phyloP scores from a whole-genome alignment of 23 red algal genomes.

The Cyanidiococcus yangmingshanensis region DNA sequence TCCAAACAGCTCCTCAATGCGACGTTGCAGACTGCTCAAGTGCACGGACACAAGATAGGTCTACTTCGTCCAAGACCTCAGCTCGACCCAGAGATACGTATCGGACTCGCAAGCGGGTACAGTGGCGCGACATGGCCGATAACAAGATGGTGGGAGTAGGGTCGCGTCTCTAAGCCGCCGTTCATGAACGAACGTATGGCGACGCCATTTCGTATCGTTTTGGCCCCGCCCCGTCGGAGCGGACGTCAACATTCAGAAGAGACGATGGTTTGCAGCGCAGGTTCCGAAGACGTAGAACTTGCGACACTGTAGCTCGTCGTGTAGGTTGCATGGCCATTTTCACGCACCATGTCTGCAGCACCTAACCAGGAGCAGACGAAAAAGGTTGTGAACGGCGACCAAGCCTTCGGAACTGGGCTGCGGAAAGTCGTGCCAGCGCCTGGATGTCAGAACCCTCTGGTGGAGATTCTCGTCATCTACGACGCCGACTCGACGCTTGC shows the following conservation, averaged over 20 bases:
- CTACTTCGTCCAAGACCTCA: neutral
- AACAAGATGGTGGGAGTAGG: no score
- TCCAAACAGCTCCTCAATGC: neutral
- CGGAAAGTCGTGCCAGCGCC: neutral
- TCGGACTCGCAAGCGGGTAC: neutral
- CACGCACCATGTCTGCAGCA: neutral
- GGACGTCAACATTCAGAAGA: no score
- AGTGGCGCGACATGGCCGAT: neutral
- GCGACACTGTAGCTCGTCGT: no score
- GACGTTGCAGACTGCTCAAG: neutral
- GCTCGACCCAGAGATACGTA: neutral
- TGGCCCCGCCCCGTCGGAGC: no score
- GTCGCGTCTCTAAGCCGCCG: no score
- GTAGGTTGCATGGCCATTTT: neutral
- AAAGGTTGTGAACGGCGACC: neutral
- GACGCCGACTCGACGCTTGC: slow-evolving; percentile 83
- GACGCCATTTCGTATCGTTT: no score
- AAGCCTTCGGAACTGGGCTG: neutral
- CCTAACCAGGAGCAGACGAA: neutral
- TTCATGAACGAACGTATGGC: no score
- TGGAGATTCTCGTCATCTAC: slow-evolving; percentile 49
- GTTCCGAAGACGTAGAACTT: no score
- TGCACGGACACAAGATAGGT: neutral
- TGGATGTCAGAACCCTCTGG: neutral
- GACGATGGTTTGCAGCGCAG: no score